phyloP scores from a whole-genome alignment of 2,329 filamentous ascomycete species.

The Tolypocladium pustulatum region DNA sequence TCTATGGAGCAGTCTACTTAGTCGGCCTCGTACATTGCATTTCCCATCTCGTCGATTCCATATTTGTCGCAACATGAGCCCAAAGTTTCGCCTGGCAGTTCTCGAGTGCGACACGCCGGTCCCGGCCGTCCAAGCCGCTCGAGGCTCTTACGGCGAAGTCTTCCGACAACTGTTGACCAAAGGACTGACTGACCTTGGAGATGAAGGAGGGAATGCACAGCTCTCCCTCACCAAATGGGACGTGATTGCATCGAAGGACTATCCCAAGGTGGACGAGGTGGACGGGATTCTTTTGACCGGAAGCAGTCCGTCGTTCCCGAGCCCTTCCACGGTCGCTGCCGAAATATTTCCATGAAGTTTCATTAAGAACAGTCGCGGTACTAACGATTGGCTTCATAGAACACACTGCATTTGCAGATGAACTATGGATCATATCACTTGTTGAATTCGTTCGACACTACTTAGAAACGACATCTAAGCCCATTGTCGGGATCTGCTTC shows the following conservation, averaged over 20 bases:
- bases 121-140: conserved; percentile 12
- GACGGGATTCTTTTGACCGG: conserved; percentile 21
- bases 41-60: background rate
- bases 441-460: conserved; percentile 21
- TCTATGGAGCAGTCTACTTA: background rate
- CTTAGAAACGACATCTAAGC: conserved; percentile 15
- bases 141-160: conserved; percentile 19
- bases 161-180: conserved; percentile 16
- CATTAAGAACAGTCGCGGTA: no score
- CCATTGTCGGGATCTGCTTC: conserved; percentile 33
- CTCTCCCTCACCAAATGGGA: conserved; percentile 19
- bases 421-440: conserved; percentile 29
- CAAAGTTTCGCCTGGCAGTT: conserved; percentile 11
- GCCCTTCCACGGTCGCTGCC: background rate
- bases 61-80: background rate
- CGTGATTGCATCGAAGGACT: conserved; percentile 15
- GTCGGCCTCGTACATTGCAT: background rate
- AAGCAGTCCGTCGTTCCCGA: conserved; percentile 16
- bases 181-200: conserved; percentile 12
- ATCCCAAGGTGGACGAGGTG: conserved; percentile 14
- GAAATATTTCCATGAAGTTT: background rate
- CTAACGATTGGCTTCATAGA: conserved; percentile 8
- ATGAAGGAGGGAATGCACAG: conserved; percentile 8
- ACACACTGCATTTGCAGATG: conserved; percentile 25
- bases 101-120: conserved; percentile 22